Percentiles rank a stretch among this genome's conserved stretches.
Evolutionary conservation across 768 basidiomycete genomes (phyloP).

Genomic region (Tubosaeta sp.): DNA sequence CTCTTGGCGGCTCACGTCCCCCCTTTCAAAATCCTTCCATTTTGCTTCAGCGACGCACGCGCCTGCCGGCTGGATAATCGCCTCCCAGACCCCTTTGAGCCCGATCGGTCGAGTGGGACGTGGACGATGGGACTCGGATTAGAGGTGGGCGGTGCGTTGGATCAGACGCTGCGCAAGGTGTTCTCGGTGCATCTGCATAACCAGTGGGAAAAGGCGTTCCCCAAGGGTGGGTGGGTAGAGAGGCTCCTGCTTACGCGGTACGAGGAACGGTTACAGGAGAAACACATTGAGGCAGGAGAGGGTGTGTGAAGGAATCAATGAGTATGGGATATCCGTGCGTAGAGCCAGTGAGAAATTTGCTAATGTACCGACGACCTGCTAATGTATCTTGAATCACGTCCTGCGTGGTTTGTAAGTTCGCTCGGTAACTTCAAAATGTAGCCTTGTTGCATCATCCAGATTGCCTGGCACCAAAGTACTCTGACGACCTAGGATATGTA

Average conservation of each 20-base stretch:
- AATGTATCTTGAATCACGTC: neutral
- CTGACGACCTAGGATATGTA: no score
- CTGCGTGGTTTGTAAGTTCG: neutral
- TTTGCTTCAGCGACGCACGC: constrained; percentile 90
- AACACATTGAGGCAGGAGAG: neutral
- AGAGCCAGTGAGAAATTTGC: neutral
- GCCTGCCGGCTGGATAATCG: constrained; percentile 92
- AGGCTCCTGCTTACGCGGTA: constrained; percentile 67
- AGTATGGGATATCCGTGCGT: neutral
- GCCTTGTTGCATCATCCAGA: no score
- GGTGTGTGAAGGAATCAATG: neutral
- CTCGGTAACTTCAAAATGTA: no score
- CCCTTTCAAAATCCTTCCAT: constrained; percentile 91
- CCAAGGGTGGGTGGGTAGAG: constrained; percentile 82
- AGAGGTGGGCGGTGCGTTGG: constrained; percentile 60
- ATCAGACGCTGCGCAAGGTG: constrained; percentile 59
- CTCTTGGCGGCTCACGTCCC: constrained; percentile 67
- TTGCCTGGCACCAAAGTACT: neutral
- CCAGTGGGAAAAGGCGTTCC: constrained; percentile 90
- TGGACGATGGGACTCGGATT: constrained; percentile 68
- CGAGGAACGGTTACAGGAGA: constrained; percentile 34
- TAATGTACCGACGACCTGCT: neutral
- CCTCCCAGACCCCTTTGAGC: constrained; percentile 84
- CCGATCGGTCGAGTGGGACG: constrained; percentile 46
- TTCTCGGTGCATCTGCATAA: constrained; percentile 94